Evolutionary conservation across 352 stramenopile genomes (phyloP), one percentile per base, ranked within the genome.

Genomic region (Saprolegnia diclina): DNA sequence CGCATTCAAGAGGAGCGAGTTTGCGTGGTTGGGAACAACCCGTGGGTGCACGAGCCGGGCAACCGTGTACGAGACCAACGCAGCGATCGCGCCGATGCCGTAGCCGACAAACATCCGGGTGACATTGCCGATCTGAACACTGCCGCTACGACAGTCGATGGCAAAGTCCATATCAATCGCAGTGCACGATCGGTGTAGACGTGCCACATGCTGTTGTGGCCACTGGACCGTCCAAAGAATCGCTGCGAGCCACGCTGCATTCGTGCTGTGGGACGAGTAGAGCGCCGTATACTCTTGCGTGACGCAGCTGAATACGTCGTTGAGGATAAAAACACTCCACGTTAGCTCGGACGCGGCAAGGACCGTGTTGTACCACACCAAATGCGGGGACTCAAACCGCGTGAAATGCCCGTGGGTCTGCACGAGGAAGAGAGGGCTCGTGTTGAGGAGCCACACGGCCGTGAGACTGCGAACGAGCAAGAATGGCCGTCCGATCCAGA

Each of bases 241-340:
- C 9, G 46, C 38, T 13, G 32, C 40, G 22, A 57, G 11, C 62
- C 42, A 67, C 45, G 62, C 50, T 4, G 61, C 10, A 9, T 46
- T 32, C 4, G 45, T 42, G 44, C 62, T 67, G 16, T 59, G 35
- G 35, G 19, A 29, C 7, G 62, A 38, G 32, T 67, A 67, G 11
- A 54, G 19, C 37, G 21, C 32, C 37, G 62, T 67, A 7, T 40
- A 35, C 9, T 67, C 5, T 18, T 32, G 62, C 18, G 62, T 67
- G 19, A 67, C 35, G 26, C 35, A 67, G 35, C 62, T 67, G 16
- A 59, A 14, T 3, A 24, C 46, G 37, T 67, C 62, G 50, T 67
- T 67, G 11, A 67, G 21, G 21, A 67, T 37, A n/a, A 61, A 67
- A 24, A 67, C 62, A 40, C 24, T 26, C 62, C 62, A 67, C 18